A percentile compares a stretch with the other conserved stretches of the same genome.
These are phyloP conservation scores for Phyllosticta ampelicida DNA, from an alignment of 2,329 filamentous ascomycete species.

Conservation along the genomic window DNA sequence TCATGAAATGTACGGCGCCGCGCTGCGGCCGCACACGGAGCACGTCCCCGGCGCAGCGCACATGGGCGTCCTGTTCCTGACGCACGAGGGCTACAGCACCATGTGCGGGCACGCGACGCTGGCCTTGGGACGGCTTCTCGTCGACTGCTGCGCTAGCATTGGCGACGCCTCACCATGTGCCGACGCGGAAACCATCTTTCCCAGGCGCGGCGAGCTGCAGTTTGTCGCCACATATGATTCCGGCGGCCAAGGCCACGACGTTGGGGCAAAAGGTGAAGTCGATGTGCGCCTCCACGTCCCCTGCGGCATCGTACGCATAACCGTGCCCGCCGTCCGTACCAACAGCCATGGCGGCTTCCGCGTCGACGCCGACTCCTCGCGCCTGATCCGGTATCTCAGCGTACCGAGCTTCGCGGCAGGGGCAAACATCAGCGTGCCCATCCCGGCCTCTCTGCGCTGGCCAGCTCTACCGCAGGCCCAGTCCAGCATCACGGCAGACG, in stretches of 20 bases:
- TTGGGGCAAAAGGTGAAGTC: constrained; percentile 14
- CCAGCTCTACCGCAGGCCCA: constrained; percentile 21
- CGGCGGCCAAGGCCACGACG: background rate
- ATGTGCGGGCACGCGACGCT: constrained; percentile 45
- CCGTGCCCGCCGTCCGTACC: constrained; percentile 23
- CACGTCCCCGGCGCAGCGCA: constrained; percentile 32
- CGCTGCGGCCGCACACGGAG: constrained; percentile 34
- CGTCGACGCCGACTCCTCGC: constrained; percentile 30
- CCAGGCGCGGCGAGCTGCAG: constrained; percentile 22
- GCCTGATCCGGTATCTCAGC: constrained; percentile 32
- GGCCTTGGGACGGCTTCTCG: constrained; percentile 33
- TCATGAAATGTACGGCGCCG: constrained; percentile 42
- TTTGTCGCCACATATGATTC: constrained; percentile 15
- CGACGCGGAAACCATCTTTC: constrained; percentile 30
- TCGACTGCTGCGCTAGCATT: constrained; percentile 7
- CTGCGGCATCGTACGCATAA: constrained; percentile 33
- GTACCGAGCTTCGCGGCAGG: constrained; percentile 33
- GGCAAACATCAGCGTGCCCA: constrained; percentile 19
- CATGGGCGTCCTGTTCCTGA: constrained; percentile 39
- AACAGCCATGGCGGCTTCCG: constrained; percentile 8
- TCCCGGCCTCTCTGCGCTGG: constrained; percentile 27
- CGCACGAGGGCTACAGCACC: constrained; percentile 39
- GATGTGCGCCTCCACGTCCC: constrained; percentile 34
- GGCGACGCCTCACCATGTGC: background rate
- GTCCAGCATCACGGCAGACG: constrained; percentile 15